phyloP scores from a whole-genome alignment of 1,284 basidiomycete genomes.

The Moniliophthora roreri region DNA sequence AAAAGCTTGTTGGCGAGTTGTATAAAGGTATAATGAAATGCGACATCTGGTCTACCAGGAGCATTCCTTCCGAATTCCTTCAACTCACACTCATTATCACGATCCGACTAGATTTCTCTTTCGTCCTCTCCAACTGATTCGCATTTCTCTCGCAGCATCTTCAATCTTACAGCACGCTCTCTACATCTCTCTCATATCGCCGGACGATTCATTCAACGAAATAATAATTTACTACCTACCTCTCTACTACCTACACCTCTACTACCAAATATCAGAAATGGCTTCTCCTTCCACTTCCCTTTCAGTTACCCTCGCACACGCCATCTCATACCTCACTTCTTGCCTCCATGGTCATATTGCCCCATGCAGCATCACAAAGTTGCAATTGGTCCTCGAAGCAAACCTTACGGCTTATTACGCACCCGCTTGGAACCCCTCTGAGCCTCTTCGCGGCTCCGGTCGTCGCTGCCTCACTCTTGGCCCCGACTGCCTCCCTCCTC shows the following conservation, averaged over 20 bases:
- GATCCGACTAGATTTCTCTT: constrained; percentile 1
- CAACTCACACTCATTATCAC: not conserved
- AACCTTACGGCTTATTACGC: constrained; percentile 68
- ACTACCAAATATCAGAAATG: constrained; percentile 24
- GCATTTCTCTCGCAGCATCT: constrained; percentile 16
- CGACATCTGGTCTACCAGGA: not conserved
- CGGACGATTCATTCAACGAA: constrained; percentile 53
- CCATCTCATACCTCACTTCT: constrained; percentile 68
- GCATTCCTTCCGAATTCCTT: not conserved
- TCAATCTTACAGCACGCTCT: constrained; percentile 18
- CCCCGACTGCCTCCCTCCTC: constrained; percentile 65
- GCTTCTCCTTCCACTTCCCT: constrained; percentile 52
- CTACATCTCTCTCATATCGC: constrained; percentile 47
- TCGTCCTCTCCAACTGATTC: constrained; percentile 2
- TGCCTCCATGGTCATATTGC: constrained; percentile 52
- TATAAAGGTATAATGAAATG: not conserved
- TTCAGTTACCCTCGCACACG: constrained; percentile 66
- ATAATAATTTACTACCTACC: not conserved
- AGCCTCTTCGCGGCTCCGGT: constrained; percentile 65
- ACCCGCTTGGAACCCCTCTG: constrained; percentile 58
- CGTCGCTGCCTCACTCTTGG: constrained; percentile 74
- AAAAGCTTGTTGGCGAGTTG: not conserved
- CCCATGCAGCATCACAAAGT: constrained; percentile 53
- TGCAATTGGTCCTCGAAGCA: constrained; percentile 67
- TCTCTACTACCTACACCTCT: not conserved